Percentiles rank a stretch among this genome's conserved stretches.
phyloP scores from a whole-genome alignment of 1,284 basidiomycete species.

The Paramarasmius palmivorus region DNA sequence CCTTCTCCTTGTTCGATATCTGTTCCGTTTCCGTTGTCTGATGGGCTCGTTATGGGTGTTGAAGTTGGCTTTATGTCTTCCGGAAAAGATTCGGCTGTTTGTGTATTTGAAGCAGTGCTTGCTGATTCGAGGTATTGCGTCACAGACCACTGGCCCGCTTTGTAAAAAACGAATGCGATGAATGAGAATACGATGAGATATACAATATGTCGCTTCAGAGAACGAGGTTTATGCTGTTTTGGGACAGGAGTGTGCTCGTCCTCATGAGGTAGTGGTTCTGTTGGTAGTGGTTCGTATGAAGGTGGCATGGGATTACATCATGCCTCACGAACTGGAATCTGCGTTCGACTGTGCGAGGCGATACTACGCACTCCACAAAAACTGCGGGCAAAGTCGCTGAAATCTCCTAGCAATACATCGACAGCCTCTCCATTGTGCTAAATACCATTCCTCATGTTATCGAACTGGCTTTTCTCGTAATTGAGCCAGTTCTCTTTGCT shows the following conservation, averaged over 20 bases:
- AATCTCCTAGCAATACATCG: too few relatives aligned
- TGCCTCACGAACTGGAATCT: too few relatives aligned
- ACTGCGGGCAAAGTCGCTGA: too few relatives aligned
- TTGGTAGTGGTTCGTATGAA: conserved; percentile 20
- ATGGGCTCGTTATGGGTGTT: not conserved
- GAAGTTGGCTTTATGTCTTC: not conserved
- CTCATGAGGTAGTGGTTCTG: too few relatives aligned
- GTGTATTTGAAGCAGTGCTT: not conserved
- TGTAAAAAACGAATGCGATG: conserved; percentile 43
- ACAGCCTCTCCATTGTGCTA: too few relatives aligned
- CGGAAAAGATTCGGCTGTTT: conserved; percentile 3
- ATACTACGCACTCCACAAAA: too few relatives aligned
- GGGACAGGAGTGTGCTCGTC: conserved; percentile 9
- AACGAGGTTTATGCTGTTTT: not conserved
- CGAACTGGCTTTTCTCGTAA: conserved; percentile 73
- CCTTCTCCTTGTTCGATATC: not conserved
- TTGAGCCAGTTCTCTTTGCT: conserved; percentile 65
- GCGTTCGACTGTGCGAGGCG: too few relatives aligned
- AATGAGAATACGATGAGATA: conserved; percentile 33
- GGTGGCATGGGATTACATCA: conserved; percentile 6
- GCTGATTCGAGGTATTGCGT: not conserved
- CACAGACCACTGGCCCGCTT: conserved; percentile 45
- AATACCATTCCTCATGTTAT: conserved; percentile 77
- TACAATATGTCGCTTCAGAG: conserved; percentile 22
- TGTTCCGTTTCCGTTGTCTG: conserved; percentile 5